Evolutionary conservation across 441 rosid genomes (phyloP).

Genomic region (Jatropha podagrica): DNA sequence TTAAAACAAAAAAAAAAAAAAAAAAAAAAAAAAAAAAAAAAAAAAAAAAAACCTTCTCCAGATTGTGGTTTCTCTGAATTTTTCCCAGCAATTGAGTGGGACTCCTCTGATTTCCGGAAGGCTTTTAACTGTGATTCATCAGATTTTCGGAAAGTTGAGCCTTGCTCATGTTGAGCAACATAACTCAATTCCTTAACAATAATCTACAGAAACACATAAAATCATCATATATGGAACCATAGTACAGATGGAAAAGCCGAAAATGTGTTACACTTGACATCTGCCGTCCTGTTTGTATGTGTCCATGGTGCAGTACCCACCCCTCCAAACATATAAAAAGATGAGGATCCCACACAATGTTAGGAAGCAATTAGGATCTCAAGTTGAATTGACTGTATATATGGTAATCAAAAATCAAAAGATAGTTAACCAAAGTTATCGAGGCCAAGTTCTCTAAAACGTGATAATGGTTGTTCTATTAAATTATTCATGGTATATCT

Average conservation of each 20-base stretch:
- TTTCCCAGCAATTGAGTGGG: not conserved
- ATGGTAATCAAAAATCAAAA: too few relatives aligned
- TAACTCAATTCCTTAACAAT: conserved; percentile 49
- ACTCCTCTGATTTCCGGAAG: not conserved
- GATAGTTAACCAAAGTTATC: not conserved
- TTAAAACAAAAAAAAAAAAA: too few relatives aligned
- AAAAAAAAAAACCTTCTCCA: conserved; percentile 32
- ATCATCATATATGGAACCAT: not conserved
- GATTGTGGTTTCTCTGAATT: not conserved
- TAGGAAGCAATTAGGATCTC: not conserved
- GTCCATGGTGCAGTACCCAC: not conserved
- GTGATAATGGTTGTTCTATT: not conserved
- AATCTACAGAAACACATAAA: conserved; percentile 41
- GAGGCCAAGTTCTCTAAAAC: not conserved
- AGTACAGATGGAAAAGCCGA: not conserved
- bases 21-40: too few relatives aligned
- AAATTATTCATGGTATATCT: not conserved
- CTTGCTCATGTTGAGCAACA: conserved; percentile 37
- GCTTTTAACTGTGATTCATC: conserved; percentile 27
- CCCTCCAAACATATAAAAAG: not conserved
- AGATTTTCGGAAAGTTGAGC: conserved; percentile 14
- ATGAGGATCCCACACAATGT: not conserved
- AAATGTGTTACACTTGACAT: not conserved
- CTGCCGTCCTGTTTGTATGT: not conserved
- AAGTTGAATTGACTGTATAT: too few relatives aligned